phyloP scores from a whole-genome alignment of 1,139 yeast genomes.

The Geotrichum aggregatum region DNA sequence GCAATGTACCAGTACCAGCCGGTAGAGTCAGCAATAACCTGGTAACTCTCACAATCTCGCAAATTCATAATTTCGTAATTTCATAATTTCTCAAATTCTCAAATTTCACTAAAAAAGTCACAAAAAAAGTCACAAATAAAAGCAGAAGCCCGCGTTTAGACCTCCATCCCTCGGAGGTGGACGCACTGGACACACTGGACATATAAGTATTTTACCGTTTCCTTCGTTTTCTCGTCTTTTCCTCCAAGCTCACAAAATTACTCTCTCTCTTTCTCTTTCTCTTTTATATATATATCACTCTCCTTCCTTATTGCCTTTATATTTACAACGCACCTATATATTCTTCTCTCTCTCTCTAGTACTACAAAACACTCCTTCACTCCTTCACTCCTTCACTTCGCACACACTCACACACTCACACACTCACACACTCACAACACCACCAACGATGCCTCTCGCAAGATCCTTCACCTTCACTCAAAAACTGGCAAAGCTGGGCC shows the following conservation, averaged over 20 bases:
- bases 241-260: no score
- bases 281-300: neutral
- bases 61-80: no score
- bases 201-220: no score
- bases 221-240: neutral
- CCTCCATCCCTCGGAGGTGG: no score
- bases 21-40: no score
- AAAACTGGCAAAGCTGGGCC: slow-evolving; percentile 29
- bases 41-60: no score
- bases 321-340: neutral
- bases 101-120: no score
- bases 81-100: no score
- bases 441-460: slow-evolving; percentile 27
- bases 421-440: neutral
- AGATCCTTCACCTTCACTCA: slow-evolving; percentile 27
- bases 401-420: neutral
- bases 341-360: neutral
- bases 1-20: no score
- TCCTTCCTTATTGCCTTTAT: neutral
- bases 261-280: no score
- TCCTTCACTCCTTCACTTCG: neutral
- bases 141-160: neutral
- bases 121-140: neutral
- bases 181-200: no score
- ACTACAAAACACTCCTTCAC: neutral